Percentiles rank a stretch among this genome's conserved stretches.
Conservation (phyloP, 2,329 filamentous ascomycete species). For the Cryphonectria japonica region DNA sequence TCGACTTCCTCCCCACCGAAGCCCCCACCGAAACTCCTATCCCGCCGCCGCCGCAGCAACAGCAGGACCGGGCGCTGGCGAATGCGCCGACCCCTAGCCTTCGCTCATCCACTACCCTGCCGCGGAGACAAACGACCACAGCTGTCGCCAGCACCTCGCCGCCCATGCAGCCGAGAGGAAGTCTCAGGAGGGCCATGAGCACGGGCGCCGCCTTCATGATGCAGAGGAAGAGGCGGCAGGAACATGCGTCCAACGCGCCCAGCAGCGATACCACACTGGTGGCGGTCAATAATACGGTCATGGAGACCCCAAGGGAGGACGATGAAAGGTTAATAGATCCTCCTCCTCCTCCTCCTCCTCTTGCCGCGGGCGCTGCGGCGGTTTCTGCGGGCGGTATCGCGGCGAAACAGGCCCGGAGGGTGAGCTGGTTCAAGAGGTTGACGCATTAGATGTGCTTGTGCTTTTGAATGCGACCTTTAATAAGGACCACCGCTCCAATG, state of each 20-base stretch:
- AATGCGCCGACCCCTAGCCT: constrained; percentile 9
- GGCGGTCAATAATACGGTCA: constrained; percentile 2
- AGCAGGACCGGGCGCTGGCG: constrained; percentile 27
- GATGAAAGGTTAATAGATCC: neutral
- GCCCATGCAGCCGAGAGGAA: constrained; percentile 14
- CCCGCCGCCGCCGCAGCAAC: constrained; percentile 12
- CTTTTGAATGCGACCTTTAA: neutral
- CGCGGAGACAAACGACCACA: constrained; percentile 29
- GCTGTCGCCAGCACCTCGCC: constrained; percentile 4
- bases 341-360: neutral
- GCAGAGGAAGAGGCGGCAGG: constrained; percentile 41
- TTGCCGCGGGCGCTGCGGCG: neutral
- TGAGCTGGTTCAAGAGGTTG: constrained; percentile 29
- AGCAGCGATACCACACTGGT: neutral
- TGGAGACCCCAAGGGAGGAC: neutral
- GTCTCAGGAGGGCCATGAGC: constrained; percentile 47
- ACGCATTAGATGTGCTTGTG: constrained; percentile 27
- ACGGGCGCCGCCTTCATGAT: constrained; percentile 53
- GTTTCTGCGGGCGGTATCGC: neutral
- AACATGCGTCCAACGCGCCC: constrained; percentile 17
- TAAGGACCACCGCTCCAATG: neutral
- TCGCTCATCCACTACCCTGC: constrained; percentile 18
- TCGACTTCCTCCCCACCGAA: constrained; percentile 39
- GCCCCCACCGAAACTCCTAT: neutral
- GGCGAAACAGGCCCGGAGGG: constrained; percentile 26